Base-by-base conservation (phyloP, 331 rosid genomes). In the Quercus lobata region DNA sequence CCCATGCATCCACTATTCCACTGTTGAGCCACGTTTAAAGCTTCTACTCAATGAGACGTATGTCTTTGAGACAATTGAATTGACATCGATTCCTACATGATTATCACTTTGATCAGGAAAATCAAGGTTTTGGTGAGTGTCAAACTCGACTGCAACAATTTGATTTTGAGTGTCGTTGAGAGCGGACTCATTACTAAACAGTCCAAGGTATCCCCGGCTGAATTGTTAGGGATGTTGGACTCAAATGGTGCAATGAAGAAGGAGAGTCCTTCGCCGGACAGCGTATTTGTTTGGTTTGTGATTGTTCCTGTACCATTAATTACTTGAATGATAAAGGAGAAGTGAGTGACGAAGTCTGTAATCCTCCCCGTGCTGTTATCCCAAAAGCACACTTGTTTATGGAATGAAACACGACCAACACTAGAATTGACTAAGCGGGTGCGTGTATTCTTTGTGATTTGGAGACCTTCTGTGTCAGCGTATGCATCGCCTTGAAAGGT, bases 61-160 rank as follows among this genome's bases (percentile, higher is more conserved):
- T 7, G 76, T n/a, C 5, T 80, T 84, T 8, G 97, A 91, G 29
- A 37, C 14, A n/a, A 91, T 82, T n/a, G 91, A 86, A 22, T 89
- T 85, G 49, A 91, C 87, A 56, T 88, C 63, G 70, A 89, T 89
- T 70, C 97, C 97, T 0, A 88, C 85, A 41, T 91, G 94, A 73
- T 88, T 81, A 12, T 74, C 14, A 10, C 29, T 72, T 4, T 91
- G 92, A 85, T 91, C 14, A 9, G 52, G 2, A 44, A 7, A 44
- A 7, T 7, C 12, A 44, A 6, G 12, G 52, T 44, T 44, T 7
- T 44, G 0, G 52, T 52, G 82, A 11, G 69, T 72, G 30, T 87
- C 86, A 19, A 84, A 84, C 34, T 84, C 88, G 22, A 87, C 85
- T 0, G 85, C 86, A 2, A 84, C 81, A 6, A 87, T 74, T 3